Percentiles rank a stretch among this genome's conserved stretches.
Evolutionary conservation across 2,329 filamentous ascomycete genomes (phyloP).

Genomic region (Colletotrichum liaoningense): DNA sequence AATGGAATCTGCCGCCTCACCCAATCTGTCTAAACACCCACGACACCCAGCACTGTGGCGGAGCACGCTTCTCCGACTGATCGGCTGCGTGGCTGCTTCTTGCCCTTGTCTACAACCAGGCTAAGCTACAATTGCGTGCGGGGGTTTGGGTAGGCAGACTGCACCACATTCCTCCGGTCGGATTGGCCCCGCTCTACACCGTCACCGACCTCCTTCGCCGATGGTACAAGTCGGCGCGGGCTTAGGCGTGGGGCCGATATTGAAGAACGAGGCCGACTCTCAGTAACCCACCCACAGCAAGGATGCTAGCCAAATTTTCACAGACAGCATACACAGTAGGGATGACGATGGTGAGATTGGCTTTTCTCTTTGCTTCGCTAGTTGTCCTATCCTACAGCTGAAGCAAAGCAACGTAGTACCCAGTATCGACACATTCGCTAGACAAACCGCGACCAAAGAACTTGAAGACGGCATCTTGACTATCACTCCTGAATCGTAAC

Average conservation of each 20-base stretch:
- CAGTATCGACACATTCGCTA: background rate
- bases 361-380: background rate
- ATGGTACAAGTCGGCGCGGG: background rate
- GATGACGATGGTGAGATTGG: background rate
- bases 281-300: background rate
- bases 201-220: background rate
- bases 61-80: background rate
- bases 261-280: background rate
- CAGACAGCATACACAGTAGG: background rate
- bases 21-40: background rate
- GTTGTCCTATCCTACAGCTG: background rate
- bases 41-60: background rate
- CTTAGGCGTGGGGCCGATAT: background rate
- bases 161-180: background rate
- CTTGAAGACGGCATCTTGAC: background rate
- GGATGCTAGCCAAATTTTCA: background rate
- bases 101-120: background rate
- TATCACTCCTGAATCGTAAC: background rate
- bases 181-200: background rate
- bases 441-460: background rate
- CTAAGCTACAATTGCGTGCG: background rate
- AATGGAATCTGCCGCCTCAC: background rate
- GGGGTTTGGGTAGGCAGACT: background rate
- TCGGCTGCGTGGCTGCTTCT: background rate
- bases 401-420: background rate